Evolutionary conservation across 2,329 filamentous ascomycete species (phyloP), one percentile per base, ranked within the genome.

Genomic region (Scortechinia acanthostroma): DNA sequence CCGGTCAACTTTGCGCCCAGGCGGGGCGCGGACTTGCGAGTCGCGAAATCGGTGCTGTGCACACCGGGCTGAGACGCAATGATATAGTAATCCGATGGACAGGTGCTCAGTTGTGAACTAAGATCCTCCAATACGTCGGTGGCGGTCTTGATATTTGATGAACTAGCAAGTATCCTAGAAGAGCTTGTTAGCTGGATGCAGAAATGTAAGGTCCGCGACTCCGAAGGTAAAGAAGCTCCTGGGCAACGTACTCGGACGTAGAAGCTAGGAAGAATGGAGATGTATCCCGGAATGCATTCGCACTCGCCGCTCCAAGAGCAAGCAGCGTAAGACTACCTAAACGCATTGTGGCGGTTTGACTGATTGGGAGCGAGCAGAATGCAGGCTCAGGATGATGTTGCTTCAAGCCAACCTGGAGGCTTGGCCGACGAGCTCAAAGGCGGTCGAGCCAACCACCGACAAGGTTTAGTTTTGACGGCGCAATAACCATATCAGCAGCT

Each of bases 191-290:
- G 25, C 25, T 30, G 25, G 25, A 10, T n/a, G 25, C n/a, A 30
- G 25, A 10, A 10, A 10, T 10, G 10, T 30, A 10, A n/a, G 25
- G 25, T 10, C 10, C 10, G 25, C 10, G 10, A 30, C n/a, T 30
- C n/a, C n/a, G n/a, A n/a, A n/a, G n/a, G n/a, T n/a, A 30, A n/a
- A n/a, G 25, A 30, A 30, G 10, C n/a, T n/a, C 10, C 25, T 30
- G 10, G 10, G 17, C 35, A 19, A 40, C 35, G 17, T 40, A 40
- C 35, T 40, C 35, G 6, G 35, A 40, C 6, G 35, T 40, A 6
- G 35, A 40, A 10, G 35, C 35, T 17, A 40, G 35, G 35, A 40
- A 40, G 35, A 40, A 40, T 6, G 35, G 35, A 13, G 35, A 40
- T 10, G 35, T 40, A 40, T 40, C 35, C 6, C 35, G 10, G 35